phyloP scores from a whole-genome alignment of 2,329 filamentous ascomycete species.

The Diatrype stigma region DNA sequence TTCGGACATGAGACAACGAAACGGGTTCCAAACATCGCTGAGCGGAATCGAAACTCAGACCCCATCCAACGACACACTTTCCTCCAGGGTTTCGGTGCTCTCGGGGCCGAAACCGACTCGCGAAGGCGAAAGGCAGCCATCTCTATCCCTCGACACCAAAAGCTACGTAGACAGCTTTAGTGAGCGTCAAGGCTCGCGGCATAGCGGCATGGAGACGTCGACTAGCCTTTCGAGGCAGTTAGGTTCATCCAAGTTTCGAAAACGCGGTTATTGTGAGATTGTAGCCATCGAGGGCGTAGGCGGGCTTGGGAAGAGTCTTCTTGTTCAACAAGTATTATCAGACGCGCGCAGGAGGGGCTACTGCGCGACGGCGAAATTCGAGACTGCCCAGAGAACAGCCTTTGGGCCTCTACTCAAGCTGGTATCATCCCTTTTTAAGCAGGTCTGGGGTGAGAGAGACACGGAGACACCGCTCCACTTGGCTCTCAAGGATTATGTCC shows the following conservation, averaged over 20 bases:
- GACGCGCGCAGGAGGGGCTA: conserved; percentile 60
- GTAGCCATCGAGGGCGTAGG: conserved; percentile 57
- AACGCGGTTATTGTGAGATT: conserved; percentile 61
- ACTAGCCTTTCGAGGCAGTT: conserved; percentile 51
- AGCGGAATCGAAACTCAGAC: conserved; percentile 22
- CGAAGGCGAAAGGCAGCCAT: conserved; percentile 50
- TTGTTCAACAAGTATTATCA: conserved; percentile 59
- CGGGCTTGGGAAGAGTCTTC: conserved; percentile 61
- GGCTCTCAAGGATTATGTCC: conserved; percentile 56
- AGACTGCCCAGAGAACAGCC: conserved; percentile 55
- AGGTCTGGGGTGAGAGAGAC: conserved; percentile 63
- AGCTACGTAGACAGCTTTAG: conserved; percentile 42
- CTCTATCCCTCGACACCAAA: conserved; percentile 45
- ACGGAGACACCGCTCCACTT: conserved; percentile 62
- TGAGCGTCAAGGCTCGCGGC: conserved; percentile 39
- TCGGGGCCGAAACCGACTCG: conserved; percentile 34
- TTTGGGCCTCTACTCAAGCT: conserved; percentile 62
- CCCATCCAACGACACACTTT: conserved; percentile 39
- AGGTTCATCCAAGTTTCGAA: conserved; percentile 54
- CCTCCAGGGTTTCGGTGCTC: conserved; percentile 40
- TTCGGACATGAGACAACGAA: conserved; percentile 37
- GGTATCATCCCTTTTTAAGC: conserved; percentile 62
- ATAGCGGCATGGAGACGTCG: conserved; percentile 41
- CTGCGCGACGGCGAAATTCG: conserved; percentile 63
- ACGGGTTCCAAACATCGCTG: conserved; percentile 36